Evolutionary conservation across 2,329 filamentous ascomycete species (phyloP), one percentile per base, ranked within the genome.

Genomic region (Colletotrichum neosansevieriae): DNA sequence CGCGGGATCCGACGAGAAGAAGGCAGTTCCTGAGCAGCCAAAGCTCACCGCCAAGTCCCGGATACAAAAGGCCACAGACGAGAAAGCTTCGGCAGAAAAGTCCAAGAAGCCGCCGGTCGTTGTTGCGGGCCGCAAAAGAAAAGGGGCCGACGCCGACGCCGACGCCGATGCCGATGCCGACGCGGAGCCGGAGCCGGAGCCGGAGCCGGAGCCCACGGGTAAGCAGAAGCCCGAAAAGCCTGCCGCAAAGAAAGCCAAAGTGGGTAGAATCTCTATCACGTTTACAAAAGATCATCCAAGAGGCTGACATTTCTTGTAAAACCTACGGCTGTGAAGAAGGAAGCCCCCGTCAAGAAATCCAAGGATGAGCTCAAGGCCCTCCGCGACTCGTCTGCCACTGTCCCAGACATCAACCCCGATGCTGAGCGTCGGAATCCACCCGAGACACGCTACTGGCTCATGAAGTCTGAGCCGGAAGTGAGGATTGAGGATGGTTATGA

Each of bases 391-490:
- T 21, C 57, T 2, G 58, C 50, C 2, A 17, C 57, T 10, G 67
- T 83, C 6, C 80, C 82, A 0, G 74, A 74, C 2, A 71, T 72
- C 1, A 83, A 83, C 62, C 76, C 79, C 0, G 77, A 83, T 12
- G 79, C 78, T 0, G 78, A 77, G 5, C 44, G 47, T 4, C 29
- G 68, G 38, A 13, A 45, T 17, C 76, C 72, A 1, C 81, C 82
- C 12, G 82, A 80, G 2, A 76, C 80, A 58, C 82, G 80, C 79
- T 94, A 92, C 79, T 94, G 92, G 92, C 85, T 96, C 36, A 87
- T 96, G 86, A 96, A 95, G 81, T 92, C 93, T 0, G 92, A 99
- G 80, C 95, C 96, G 44, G 92, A 97, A 74, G 89, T 94, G 4
- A 91, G 96, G 6, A 82, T 94, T 15, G 94, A 97, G 77, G 95